Conservation (phyloP, 2,329 filamentous ascomycete species). For the Ophiocordyceps sinensis region DNA sequence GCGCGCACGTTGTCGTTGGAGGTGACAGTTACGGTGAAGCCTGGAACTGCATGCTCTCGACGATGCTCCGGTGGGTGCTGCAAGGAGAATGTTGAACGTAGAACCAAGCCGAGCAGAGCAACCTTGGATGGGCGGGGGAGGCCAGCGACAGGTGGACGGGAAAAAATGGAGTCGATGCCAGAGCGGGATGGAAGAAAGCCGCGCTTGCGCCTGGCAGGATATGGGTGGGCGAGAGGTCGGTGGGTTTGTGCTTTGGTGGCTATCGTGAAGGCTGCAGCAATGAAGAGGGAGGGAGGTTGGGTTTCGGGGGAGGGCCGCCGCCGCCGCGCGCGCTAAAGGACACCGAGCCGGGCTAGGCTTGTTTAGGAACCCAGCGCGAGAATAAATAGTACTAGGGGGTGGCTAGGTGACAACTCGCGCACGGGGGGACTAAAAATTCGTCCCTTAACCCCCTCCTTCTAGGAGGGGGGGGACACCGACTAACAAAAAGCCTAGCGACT, state of each 20-base stretch:
- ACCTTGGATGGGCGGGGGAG: neutral
- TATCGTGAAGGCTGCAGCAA: constrained; percentile 9
- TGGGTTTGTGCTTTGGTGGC: neutral
- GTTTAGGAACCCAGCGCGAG: constrained; percentile 4
- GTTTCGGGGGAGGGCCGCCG: constrained; percentile 4
- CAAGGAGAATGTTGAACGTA: neutral
- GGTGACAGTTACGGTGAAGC: neutral
- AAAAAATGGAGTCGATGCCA: neutral
- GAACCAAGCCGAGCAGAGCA: neutral
- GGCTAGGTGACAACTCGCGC: too few species aligned
- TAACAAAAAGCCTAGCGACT: too few species aligned
- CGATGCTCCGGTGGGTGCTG: neutral
- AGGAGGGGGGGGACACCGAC: too few species aligned
- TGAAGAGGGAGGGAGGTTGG: constrained; percentile 13
- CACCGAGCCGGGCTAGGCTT: constrained; percentile 2
- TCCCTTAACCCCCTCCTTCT: too few species aligned
- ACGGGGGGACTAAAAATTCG: too few species aligned
- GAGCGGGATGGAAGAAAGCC: constrained; percentile 1
- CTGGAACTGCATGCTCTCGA: neutral
- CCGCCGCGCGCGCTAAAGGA: constrained; percentile 3
- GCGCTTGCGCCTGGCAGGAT: neutral
- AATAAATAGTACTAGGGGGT: too few species aligned
- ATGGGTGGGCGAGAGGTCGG: constrained; percentile 5
- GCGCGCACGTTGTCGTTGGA: neutral
- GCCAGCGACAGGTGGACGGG: neutral